Evolutionary conservation across 345 rosid genomes (phyloP).

Genomic region (Eucalyptus curtisii): DNA sequence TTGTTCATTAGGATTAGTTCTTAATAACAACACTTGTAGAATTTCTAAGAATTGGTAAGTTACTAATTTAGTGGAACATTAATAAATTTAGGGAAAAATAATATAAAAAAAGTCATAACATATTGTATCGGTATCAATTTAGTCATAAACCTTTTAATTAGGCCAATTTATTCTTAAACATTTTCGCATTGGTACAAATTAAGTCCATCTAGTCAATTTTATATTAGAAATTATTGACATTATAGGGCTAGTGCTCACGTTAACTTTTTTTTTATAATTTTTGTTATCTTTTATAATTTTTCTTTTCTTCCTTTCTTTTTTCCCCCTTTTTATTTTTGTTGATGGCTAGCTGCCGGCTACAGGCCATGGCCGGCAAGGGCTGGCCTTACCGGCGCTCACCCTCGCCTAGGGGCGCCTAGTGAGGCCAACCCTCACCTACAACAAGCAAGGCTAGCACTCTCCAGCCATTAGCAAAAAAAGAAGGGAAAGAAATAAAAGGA

Average conservation of each 20-base stretch:
- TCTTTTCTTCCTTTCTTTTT: background rate
- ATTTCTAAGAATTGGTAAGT: background rate
- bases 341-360: fast-evolving
- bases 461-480: background rate
- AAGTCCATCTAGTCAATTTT: background rate
- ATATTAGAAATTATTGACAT: fast-evolving
- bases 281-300: too few relatives aligned
- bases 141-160: too few relatives aligned
- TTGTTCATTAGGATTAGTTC: background rate
- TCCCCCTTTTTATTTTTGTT: fast-evolving
- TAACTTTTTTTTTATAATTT: too few relatives aligned
- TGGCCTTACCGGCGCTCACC: background rate
- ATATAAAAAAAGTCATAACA: background rate
- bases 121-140: fast-evolving
- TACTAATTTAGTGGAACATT: background rate
- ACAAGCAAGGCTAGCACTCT: background rate
- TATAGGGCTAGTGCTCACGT: fast-evolving
- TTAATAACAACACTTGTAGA: background rate
- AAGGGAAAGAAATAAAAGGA: too few relatives aligned
- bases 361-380: background rate
- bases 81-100: background rate
- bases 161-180: background rate
- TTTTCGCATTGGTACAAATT: too few relatives aligned
- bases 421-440: background rate
- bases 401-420: fast-evolving